These are phyloP conservation scores for Colletotrichum neosansevieriae DNA, from an alignment of 2,329 filamentous ascomycete genomes.

Conservation along the genomic window DNA sequence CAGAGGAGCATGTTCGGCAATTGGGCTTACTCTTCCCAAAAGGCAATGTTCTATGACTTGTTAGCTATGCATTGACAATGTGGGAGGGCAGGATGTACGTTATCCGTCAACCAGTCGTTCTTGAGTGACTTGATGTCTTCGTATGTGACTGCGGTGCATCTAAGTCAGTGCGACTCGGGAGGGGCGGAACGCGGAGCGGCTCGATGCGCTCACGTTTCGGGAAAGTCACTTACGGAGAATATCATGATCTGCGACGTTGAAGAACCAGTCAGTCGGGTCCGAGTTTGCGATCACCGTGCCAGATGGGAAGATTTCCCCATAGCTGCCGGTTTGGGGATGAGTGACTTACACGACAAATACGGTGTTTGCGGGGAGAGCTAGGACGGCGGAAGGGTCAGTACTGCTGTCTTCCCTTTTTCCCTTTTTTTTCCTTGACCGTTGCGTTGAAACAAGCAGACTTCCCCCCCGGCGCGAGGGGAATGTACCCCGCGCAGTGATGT, in stretches of 20 bases:
- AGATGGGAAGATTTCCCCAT: not conserved
- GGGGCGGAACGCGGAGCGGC: not conserved
- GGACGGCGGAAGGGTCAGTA: constrained; percentile 39
- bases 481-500: constrained; percentile 17
- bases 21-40: constrained; percentile 90
- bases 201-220: not conserved
- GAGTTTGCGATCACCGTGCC: not conserved
- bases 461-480: not conserved
- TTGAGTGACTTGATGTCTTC: constrained; percentile 91
- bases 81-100: constrained; percentile 67
- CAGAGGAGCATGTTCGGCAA: constrained; percentile 34
- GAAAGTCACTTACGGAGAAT: constrained; percentile 37
- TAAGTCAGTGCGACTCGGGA: constrained; percentile 11
- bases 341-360: constrained; percentile 59
- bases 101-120: constrained; percentile 96
- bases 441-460: constrained; percentile 26
- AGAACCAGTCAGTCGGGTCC: constrained; percentile 22
- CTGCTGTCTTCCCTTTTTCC: not conserved
- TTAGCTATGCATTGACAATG: constrained; percentile 38
- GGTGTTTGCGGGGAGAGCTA: constrained; percentile 54
- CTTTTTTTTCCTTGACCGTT: constrained; percentile 1
- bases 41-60: constrained; percentile 81
- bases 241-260: constrained; percentile 49
- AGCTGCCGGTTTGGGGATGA: constrained; percentile 17
- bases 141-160: constrained; percentile 73